Conservation (phyloP, 495 filamentous ascomycete genomes). For the Lineolata rhizophorae region DNA sequence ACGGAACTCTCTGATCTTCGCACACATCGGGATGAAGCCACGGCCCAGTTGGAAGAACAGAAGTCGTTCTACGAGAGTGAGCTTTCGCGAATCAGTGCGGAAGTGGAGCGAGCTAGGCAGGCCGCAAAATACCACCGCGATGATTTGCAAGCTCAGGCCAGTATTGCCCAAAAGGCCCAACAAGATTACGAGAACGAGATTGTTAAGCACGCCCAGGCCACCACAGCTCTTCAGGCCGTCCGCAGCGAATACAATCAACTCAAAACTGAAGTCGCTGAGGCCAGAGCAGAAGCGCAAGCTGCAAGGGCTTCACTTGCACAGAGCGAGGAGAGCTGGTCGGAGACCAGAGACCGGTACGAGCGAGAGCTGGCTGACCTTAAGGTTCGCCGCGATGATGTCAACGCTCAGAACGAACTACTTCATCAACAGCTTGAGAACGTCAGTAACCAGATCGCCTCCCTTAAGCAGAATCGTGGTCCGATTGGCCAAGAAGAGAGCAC, state of each 20-base stretch:
- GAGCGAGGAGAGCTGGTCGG: constrained; percentile 71
- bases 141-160: constrained; percentile 77
- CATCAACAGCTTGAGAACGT: constrained; percentile 75
- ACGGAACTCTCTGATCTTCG: constrained; percentile 57
- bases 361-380: constrained; percentile 60
- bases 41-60: constrained; percentile 57
- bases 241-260: constrained; percentile 64
- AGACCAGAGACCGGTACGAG: constrained; percentile 58
- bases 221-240: constrained; percentile 54
- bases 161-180: constrained; percentile 81
- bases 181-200: constrained; percentile 88
- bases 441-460: constrained; percentile 46
- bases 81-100: constrained; percentile 63
- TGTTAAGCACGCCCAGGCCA: constrained; percentile 83
- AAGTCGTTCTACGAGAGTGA: constrained; percentile 51
- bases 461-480: constrained; percentile 48
- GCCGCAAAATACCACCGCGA: constrained; percentile 66
- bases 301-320: constrained; percentile 53
- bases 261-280: constrained; percentile 46
- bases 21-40: constrained; percentile 50
- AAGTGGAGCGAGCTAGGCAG: constrained; percentile 56
- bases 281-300: constrained; percentile 59
- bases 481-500: constrained; percentile 25
- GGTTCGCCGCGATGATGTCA: constrained; percentile 54
- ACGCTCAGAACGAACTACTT: constrained; percentile 67